Evolutionary conservation across 1,284 basidiomycete species (phyloP).

Genomic region (Lignosus rhinocerotis): DNA sequence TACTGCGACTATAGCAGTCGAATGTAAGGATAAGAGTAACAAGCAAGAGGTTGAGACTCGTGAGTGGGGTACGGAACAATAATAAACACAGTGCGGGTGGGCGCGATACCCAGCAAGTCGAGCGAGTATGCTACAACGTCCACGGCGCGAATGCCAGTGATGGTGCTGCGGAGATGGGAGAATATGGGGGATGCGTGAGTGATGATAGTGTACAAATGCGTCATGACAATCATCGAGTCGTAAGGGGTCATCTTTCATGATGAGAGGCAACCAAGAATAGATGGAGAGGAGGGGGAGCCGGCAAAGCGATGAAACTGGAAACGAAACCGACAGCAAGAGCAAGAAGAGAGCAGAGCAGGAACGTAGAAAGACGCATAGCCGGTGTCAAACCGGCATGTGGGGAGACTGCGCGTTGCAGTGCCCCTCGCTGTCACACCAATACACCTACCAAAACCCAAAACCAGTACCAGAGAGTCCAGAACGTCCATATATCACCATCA

Average conservation of each 20-base stretch:
- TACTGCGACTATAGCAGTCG: not conserved
- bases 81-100: constrained; percentile 19
- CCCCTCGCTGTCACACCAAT: not conserved
- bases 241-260: constrained; percentile 25
- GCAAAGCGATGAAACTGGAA: constrained; percentile 13
- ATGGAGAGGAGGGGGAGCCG: not conserved
- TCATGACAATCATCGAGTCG: constrained; percentile 24
- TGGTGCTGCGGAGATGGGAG: not conserved
- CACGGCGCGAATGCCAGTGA: constrained; percentile 13
- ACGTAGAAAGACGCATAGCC: constrained; percentile 2
- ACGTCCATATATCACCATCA: constrained; percentile 21
- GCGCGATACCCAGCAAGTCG: constrained; percentile 16
- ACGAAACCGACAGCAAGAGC: constrained; percentile 14
- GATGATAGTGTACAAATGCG: constrained; percentile 23
- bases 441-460: constrained; percentile 18
- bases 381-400: constrained; percentile 19
- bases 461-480: constrained; percentile 16
- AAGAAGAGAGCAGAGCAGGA: not conserved
- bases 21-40: not conserved
- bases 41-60: not conserved
- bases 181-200: not conserved
- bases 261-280: constrained; percentile 10
- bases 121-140: constrained; percentile 27
- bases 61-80: constrained; percentile 12
- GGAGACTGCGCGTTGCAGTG: not conserved